phyloP scores from a whole-genome alignment of 2,329 filamentous ascomycete species.

The Colletotrichum liaoningense region DNA sequence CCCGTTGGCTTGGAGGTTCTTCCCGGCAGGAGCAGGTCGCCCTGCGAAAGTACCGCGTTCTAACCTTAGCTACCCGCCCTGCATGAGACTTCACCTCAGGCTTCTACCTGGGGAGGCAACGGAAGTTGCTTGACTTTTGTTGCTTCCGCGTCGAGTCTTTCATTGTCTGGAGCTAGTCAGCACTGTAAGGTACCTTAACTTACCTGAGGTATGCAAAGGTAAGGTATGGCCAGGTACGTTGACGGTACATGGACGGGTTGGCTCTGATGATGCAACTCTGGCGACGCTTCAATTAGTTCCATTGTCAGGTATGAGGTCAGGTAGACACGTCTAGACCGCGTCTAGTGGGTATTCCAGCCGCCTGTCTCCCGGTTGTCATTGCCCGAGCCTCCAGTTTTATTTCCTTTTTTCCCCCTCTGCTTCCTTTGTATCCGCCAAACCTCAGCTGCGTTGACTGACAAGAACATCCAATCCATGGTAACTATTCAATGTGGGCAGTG shows the following conservation, averaged over 20 bases:
- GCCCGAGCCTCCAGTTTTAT: neutral
- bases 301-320: conserved; percentile 22
- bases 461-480: neutral
- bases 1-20: conserved; percentile 15
- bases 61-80: conserved; percentile 10
- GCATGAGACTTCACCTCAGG: conserved; percentile 8
- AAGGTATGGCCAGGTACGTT: neutral
- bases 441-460: conserved; percentile 3
- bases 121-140: neutral
- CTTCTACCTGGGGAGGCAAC: neutral
- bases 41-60: neutral
- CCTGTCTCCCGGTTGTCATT: conserved; percentile 1
- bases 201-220: neutral
- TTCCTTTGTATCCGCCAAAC: neutral
- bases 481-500: no score
- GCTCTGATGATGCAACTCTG: conserved; percentile 14
- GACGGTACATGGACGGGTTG: neutral
- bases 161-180: neutral
- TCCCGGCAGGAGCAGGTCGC: neutral
- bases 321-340: conserved; percentile 3
- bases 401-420: neutral
- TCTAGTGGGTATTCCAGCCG: conserved; percentile 14
- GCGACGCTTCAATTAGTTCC: conserved; percentile 7
- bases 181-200: neutral
- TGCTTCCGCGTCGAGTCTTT: no score